These are phyloP conservation scores for Cryptococcus sp. DNA, from an alignment of 1,284 basidiomycete species.

Conservation along the genomic window DNA sequence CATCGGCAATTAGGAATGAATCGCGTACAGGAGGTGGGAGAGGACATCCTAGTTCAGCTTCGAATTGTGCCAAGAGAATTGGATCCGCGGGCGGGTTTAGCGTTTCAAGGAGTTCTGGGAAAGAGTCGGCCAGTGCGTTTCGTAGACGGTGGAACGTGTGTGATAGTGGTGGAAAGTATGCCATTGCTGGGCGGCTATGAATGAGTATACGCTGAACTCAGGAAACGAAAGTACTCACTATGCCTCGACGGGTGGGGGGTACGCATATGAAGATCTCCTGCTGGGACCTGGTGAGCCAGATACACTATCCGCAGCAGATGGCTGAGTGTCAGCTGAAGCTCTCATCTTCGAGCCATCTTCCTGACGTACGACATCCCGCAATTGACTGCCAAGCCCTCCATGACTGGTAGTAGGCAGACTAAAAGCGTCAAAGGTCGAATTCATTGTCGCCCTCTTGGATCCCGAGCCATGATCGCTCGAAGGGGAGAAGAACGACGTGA, in stretches of 20 bases:
- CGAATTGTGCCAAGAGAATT: slow-evolving; percentile 67
- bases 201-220: slow-evolving; percentile 7
- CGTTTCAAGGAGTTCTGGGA: slow-evolving; percentile 85
- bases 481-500: slow-evolving; percentile 31
- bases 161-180: slow-evolving; percentile 64
- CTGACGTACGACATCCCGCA: slow-evolving; percentile 13
- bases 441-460: slow-evolving; percentile 24
- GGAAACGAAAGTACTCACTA: background rate
- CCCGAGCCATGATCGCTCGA: slow-evolving; percentile 2
- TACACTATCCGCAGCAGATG: slow-evolving; percentile 16
- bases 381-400: slow-evolving; percentile 6
- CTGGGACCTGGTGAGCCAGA: slow-evolving; percentile 35
- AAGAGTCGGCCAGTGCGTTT: slow-evolving; percentile 68
- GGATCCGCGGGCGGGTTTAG: slow-evolving; percentile 79
- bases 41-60: slow-evolving; percentile 72
- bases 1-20: slow-evolving; percentile 74
- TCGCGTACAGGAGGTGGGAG: slow-evolving; percentile 76
- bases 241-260: slow-evolving; percentile 19
- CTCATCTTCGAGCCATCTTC: too few relatives aligned
- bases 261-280: slow-evolving; percentile 20
- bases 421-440: slow-evolving; percentile 37
- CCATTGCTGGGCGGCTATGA: slow-evolving; percentile 9
- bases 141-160: slow-evolving; percentile 76
- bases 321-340: background rate
- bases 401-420: slow-evolving; percentile 25